Conservation (phyloP, 768 basidiomycete species). For the Rhodotorula graminis region DNA sequence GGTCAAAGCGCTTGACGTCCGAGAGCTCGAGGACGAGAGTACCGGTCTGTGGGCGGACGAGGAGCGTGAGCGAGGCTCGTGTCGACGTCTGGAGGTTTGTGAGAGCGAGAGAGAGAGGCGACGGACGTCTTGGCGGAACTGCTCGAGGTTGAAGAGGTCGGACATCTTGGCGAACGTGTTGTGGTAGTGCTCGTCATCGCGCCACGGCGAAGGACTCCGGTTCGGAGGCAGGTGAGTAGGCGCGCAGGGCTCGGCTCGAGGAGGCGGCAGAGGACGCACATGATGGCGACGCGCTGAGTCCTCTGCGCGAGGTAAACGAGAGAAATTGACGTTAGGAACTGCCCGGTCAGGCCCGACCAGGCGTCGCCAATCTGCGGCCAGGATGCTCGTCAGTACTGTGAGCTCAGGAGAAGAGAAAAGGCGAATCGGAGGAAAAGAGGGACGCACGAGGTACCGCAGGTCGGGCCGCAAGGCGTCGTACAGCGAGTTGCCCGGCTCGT, state of each 20-base stretch:
- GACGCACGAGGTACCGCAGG: constrained; percentile 4
- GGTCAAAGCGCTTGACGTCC: constrained; percentile 10
- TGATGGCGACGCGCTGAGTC: constrained; percentile 16
- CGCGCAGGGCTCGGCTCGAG: too few relatives aligned
- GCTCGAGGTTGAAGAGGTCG: constrained; percentile 18
- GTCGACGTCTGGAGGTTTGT: background rate
- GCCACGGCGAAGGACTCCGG: constrained; percentile 8
- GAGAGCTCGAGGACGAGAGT: constrained; percentile 14
- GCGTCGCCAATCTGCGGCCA: background rate
- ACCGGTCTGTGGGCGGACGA: background rate
- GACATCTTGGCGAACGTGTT: background rate
- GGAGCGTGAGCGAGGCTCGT: too few relatives aligned
- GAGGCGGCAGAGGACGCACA: background rate
- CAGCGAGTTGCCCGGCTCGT: background rate
- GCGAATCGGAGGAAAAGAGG: too few relatives aligned
- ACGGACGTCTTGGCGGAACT: constrained; percentile 8
- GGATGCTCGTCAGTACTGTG: too few relatives aligned
- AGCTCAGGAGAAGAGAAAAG: too few relatives aligned
- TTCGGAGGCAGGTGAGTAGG: background rate
- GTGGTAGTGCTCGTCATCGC: constrained; percentile 14
- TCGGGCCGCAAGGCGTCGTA: constrained; percentile 7
- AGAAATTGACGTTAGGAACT: constrained; percentile 9
- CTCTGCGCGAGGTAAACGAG: constrained; percentile 18
- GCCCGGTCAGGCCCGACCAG: constrained; percentile 11
- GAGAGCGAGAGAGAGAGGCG: background rate